Evolutionary conservation across 2,329 filamentous ascomycete species (phyloP), one percentile per base, ranked within the genome.

Genomic region (Pyrenochaeta sp.): DNA sequence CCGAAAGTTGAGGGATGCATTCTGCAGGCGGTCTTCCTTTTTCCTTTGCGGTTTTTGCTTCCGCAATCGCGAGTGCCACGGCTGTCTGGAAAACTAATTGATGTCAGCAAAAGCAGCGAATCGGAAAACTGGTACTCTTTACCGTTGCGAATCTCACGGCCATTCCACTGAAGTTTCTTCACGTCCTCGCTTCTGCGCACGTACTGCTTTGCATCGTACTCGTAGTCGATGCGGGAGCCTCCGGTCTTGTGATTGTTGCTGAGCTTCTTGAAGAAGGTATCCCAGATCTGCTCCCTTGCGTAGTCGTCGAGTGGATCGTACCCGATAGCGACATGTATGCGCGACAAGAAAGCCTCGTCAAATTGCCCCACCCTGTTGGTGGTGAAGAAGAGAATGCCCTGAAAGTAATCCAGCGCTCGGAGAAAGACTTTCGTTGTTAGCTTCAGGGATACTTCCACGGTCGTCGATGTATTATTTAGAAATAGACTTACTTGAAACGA

Each of bases 311-410:
- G 53, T 5, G 55, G 42, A 1, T 51, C 45, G 26, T 95, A 96
- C 19, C 87, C 81, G 7, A 96, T 73, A 0, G 88, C 87, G 48
- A 95, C 84, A 68, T 95, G 89, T 52, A 94, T 94, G 17, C 90
- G 83, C 4, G 86, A 90, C 63, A 92, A 87, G 76, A 95, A 95
- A 0, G 90, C 90, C 50, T 93, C 88, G 58, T 96, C 90, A 61
- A 96, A 94, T 0, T 87, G 90, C 22, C 41, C 46, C 1, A 61
- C 40, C 6, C 55, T 27, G 26, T 61, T 60, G 1, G 60, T 58
- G 0, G 71, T 74, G 13, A 75, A 51, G 38, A 75, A 73, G 1
- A 75, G 42, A 19, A 74, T 68, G 1, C 71, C 72, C 18, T 72
- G 55, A 38, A 69, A 75, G 41, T 69, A 74, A 36, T 74, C 71